Conservation (phyloP, 1,284 basidiomycete species). For the Phlebopus sp. region DNA sequence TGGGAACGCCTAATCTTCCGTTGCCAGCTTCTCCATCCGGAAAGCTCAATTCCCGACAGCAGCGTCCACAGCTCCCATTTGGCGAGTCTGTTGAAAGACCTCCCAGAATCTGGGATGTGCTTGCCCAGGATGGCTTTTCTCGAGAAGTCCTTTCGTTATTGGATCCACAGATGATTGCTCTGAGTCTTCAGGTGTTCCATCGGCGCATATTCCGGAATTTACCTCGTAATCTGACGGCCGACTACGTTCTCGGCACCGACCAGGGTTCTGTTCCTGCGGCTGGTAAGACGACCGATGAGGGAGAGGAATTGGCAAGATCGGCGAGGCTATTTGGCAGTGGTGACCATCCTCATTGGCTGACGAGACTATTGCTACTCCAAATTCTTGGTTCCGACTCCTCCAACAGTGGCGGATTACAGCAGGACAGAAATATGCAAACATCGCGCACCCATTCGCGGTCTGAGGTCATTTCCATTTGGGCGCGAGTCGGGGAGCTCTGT, state of each 20-base stretch:
- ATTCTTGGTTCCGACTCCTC: slow-evolving; percentile 59
- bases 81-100: slow-evolving; percentile 23
- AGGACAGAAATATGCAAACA: slow-evolving; percentile 41
- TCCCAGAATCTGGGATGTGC: slow-evolving; percentile 38
- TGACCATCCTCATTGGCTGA: slow-evolving; percentile 74
- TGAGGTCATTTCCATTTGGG: slow-evolving; percentile 70
- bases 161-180: slow-evolving; percentile 55
- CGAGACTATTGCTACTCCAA: slow-evolving; percentile 65
- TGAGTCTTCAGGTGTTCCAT: slow-evolving; percentile 60
- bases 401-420: slow-evolving; percentile 22
- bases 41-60: slow-evolving; percentile 20
- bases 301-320: slow-evolving; percentile 17
- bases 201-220: slow-evolving; percentile 46
- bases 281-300: slow-evolving; percentile 12
- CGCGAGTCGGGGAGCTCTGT: slow-evolving; percentile 66
- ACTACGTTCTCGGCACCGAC: slow-evolving; percentile 39
- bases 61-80: slow-evolving; percentile 19
- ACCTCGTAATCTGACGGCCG: slow-evolving; percentile 49
- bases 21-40: slow-evolving; percentile 14
- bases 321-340: slow-evolving; percentile 62
- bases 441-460: slow-evolving; percentile 66
- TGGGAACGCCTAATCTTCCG: slow-evolving; percentile 29
- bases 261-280: slow-evolving; percentile 10
- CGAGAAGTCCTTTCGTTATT: slow-evolving; percentile 58
- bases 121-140: slow-evolving; percentile 68